These are phyloP conservation scores for Aaosphaeria pasadenensis DNA, from an alignment of 2,329 filamentous ascomycete species.

Conservation along the genomic window DNA sequence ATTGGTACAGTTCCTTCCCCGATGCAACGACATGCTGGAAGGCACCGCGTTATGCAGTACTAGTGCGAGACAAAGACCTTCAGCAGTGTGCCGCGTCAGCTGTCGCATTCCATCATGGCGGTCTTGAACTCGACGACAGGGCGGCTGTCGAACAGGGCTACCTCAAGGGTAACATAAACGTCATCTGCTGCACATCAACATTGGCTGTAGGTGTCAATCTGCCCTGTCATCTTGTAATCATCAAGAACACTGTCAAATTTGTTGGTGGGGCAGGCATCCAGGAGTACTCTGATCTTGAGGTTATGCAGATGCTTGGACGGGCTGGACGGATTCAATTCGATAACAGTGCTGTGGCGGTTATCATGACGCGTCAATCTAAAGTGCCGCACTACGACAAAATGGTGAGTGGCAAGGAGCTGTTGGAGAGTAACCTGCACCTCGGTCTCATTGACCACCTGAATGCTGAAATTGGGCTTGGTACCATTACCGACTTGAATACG, in stretches of 20 bases:
- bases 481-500: slow-evolving; percentile 61
- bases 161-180: slow-evolving; percentile 66
- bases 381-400: slow-evolving; percentile 68
- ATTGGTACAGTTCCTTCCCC: slow-evolving; percentile 58
- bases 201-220: slow-evolving; percentile 81
- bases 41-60: slow-evolving; percentile 50
- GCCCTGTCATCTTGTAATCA: slow-evolving; percentile 77
- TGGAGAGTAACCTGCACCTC: slow-evolving; percentile 76
- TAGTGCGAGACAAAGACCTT: slow-evolving; percentile 59
- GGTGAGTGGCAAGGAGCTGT: slow-evolving; percentile 66
- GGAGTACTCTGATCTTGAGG: slow-evolving; percentile 77
- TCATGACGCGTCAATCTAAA: slow-evolving; percentile 69
- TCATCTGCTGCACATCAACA: slow-evolving; percentile 86
- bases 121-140: slow-evolving; percentile 64
- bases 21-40: slow-evolving; percentile 61
- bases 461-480: slow-evolving; percentile 75
- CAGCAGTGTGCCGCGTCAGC: slow-evolving; percentile 55
- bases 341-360: slow-evolving; percentile 70
- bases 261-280: slow-evolving; percentile 51
- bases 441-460: slow-evolving; percentile 83
- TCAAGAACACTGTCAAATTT: slow-evolving; percentile 72
- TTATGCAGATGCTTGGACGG: slow-evolving; percentile 88
- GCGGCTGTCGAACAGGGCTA: slow-evolving; percentile 65
- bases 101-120: slow-evolving; percentile 81
- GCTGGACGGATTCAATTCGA: slow-evolving; percentile 84